Evolutionary conservation across 2,329 filamentous ascomycete genomes (phyloP), one percentile per base, ranked within the genome.

Genomic region (Neocucurbitaria cava): DNA sequence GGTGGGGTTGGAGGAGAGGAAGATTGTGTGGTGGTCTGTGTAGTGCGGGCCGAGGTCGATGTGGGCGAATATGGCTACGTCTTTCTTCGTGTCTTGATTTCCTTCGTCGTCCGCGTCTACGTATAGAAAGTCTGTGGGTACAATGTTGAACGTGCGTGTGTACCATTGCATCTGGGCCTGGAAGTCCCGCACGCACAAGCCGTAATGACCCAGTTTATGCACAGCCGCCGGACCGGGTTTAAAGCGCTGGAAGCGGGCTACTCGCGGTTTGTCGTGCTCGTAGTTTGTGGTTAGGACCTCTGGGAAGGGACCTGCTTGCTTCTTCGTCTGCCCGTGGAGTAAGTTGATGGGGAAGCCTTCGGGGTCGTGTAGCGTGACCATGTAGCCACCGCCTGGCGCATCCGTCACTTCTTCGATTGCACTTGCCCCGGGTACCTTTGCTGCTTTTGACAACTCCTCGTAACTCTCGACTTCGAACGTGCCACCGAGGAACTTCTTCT

Each of bases 281-380:
- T 75, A 73, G 55, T 75, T 85, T 78, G 65, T 80, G 63, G 18
- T 71, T 62, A 46, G 82, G 77, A 69, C 79, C 81, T 74, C 86
- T 79, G 70, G 82, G 68, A 56, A 79, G 69, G 49, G 80, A 51
- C 48, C 79, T 65, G 3, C 78, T 73, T 48, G 80, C 75, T 61
- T 61, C 20, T 76, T 75, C 3, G 76, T 68, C 68, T 88, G 85
- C 1, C 83, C 85, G 59, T 82, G 74, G 1, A 88, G 79, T 0
- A 88, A 76, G 64, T 86, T 83, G 63, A 87, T 80, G 1, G 83
- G 82, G 55, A 81, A 86, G 0, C 81, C 82, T 53, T 87, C 83
- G 2, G 86, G 75, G n/a, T 76, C 68, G 3, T 57, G 40, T 8
- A 79, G 54, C 0, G 73, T 76, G 6, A 87, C 82, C 10, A 78